Evolutionary conservation across 1,139 yeast species (phyloP).

Genomic region (Sugiyamaella neomexicana): DNA sequence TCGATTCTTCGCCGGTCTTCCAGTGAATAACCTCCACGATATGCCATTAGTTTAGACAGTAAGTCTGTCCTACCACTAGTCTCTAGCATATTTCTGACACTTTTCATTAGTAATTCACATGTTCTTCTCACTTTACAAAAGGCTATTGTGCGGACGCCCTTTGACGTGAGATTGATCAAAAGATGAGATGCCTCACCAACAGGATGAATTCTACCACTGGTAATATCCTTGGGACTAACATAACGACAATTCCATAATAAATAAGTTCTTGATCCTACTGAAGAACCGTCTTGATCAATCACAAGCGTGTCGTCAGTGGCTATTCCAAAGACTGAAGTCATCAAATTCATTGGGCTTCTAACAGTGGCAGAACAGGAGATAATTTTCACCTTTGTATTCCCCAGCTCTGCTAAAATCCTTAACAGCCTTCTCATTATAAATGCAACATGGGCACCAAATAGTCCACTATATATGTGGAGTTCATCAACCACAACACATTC

Average conservation of each 20-base stretch:
- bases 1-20: slow-evolving; percentile 85
- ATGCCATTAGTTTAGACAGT: slow-evolving; percentile 78
- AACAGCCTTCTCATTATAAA: slow-evolving; percentile 75
- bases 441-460: slow-evolving; percentile 91
- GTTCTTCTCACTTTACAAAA: slow-evolving; percentile 85
- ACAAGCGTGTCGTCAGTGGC: slow-evolving; percentile 47
- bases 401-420: slow-evolving; percentile 56
- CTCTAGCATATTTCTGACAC: slow-evolving; percentile 57
- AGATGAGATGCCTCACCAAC: slow-evolving; percentile 75
- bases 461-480: slow-evolving; percentile 82
- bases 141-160: slow-evolving; percentile 76
- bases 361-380: slow-evolving; percentile 95
- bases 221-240: slow-evolving; percentile 58
- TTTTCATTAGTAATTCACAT: slow-evolving; percentile 86
- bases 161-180: slow-evolving; percentile 60
- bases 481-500: slow-evolving; percentile 81
- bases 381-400: slow-evolving; percentile 56
- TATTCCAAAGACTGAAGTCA: slow-evolving; percentile 69
- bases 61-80: slow-evolving; percentile 33
- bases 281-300: slow-evolving; percentile 80
- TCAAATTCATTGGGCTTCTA: slow-evolving; percentile 66
- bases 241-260: slow-evolving; percentile 83
- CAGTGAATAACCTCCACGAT: slow-evolving; percentile 92
- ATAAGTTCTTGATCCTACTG: slow-evolving; percentile 71
- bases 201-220: slow-evolving; percentile 65